Conservation (phyloP, 805 yeast species). For the Blastobotrys attinorum region DNA sequence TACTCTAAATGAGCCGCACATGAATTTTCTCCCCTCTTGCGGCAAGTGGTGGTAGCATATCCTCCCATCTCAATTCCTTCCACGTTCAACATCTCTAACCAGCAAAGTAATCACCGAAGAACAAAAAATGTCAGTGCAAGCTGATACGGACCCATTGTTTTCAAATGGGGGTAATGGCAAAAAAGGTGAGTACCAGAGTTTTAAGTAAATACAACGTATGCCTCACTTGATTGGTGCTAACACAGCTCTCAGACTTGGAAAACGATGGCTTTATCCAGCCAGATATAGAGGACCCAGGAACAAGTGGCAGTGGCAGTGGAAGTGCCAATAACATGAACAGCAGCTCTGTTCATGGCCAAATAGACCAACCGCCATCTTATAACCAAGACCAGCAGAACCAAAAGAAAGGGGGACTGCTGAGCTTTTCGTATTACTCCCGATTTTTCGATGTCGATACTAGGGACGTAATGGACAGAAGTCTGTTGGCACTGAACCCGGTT, state of each 20-base stretch:
- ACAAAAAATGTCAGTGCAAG: too few species aligned
- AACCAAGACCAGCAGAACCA: not conserved
- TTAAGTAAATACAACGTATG: not conserved
- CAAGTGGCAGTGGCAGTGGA: not conserved
- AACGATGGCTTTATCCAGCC: constrained; percentile 27
- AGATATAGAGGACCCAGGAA: constrained; percentile 5
- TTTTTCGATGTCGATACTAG: constrained; percentile 63
- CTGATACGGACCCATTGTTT: too few species aligned
- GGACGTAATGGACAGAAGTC: constrained; percentile 49
- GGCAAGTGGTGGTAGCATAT: too few species aligned
- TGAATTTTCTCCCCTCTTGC: too few species aligned
- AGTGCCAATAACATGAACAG: too few species aligned
- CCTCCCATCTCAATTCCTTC: too few species aligned
- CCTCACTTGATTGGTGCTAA: not conserved
- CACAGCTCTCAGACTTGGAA: constrained; percentile 27
- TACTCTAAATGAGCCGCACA: too few species aligned
- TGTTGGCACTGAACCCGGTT: constrained; percentile 51
- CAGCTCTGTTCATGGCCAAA: not conserved
- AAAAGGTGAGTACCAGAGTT: not conserved
- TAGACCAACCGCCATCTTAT: not conserved
- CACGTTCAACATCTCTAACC: too few species aligned
- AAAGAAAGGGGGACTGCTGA: constrained; percentile 29
- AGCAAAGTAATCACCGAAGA: too few species aligned
- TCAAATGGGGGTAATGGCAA: not conserved
- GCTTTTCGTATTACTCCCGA: constrained; percentile 51